Evolutionary conservation across 2,329 filamentous ascomycete species (phyloP).

Genomic region (Coleophoma eucalyptorum): DNA sequence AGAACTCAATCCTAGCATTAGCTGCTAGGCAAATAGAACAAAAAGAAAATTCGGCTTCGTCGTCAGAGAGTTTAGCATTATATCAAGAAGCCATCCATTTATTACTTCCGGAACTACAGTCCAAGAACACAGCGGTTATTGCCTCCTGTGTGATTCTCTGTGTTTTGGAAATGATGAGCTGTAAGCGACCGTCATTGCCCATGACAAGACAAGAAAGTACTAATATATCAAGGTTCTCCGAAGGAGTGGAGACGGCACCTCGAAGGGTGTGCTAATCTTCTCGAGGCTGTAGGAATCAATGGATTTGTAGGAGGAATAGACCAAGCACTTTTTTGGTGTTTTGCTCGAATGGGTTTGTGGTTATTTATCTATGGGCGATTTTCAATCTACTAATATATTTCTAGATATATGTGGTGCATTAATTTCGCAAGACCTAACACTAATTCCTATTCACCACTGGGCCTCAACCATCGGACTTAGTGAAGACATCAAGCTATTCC

Average conservation of each 20-base stretch:
- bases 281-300: constrained; percentile 45
- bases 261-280: constrained; percentile 46
- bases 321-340: constrained; percentile 51
- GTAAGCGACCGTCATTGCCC: constrained; percentile 19
- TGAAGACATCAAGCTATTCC: constrained; percentile 29
- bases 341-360: constrained; percentile 43
- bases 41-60: constrained; percentile 32
- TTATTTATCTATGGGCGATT: neutral
- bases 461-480: constrained; percentile 25
- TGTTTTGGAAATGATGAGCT: constrained; percentile 50
- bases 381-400: constrained; percentile 1
- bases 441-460: constrained; percentile 45
- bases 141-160: constrained; percentile 50
- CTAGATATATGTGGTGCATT: constrained; percentile 46
- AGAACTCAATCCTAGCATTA: constrained; percentile 45
- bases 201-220: neutral
- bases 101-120: constrained; percentile 42
- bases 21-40: constrained; percentile 47
- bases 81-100: constrained; percentile 49
- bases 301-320: constrained; percentile 45
- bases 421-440: constrained; percentile 45
- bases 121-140: constrained; percentile 44
- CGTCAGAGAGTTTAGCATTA: constrained; percentile 40
- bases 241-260: constrained; percentile 48
- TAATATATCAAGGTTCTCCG: constrained; percentile 24